These are phyloP conservation scores for Coemansia sp. DNA, from an alignment of 192 early-diverging fungal genomes.

Conservation along the genomic window DNA sequence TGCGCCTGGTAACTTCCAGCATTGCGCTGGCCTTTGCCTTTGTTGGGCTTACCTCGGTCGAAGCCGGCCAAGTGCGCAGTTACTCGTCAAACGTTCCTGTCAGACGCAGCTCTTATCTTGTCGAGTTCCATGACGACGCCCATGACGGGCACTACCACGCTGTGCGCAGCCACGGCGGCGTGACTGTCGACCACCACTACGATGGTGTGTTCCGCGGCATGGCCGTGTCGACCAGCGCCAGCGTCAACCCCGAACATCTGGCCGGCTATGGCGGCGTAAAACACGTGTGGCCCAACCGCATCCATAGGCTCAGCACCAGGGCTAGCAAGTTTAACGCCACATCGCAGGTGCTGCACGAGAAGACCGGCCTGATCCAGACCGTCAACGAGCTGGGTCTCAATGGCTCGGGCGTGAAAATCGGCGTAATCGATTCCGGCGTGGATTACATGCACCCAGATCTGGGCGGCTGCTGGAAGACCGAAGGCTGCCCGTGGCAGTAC, in stretches of 20 bases:
- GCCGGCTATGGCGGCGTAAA: slow-evolving; percentile 19
- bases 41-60: neutral
- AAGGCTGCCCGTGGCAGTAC: slow-evolving; percentile 53
- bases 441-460: slow-evolving; percentile 63
- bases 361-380: slow-evolving; percentile 51
- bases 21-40: neutral
- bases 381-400: slow-evolving; percentile 46
- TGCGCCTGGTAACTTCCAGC: neutral
- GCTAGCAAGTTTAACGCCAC: neutral
- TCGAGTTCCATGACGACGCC: slow-evolving; percentile 19
- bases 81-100: slow-evolving; percentile 6
- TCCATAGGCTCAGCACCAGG: neutral
- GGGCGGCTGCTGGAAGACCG: slow-evolving; percentile 61
- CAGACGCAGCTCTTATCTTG: slow-evolving; percentile 16
- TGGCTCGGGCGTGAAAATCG: slow-evolving; percentile 65
- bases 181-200: slow-evolving; percentile 13
- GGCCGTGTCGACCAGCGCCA: slow-evolving; percentile 4
- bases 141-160: neutral
- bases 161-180: neutral
- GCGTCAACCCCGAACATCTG: neutral
- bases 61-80: neutral
- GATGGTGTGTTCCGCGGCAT: slow-evolving; percentile 16
- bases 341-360: slow-evolving; percentile 25
- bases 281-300: slow-evolving; percentile 20
- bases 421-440: slow-evolving; percentile 65